These are phyloP conservation scores for Eragrostis tef DNA, from an alignment of 202 grass and related monocot genomes.

Conservation along the genomic window DNA sequence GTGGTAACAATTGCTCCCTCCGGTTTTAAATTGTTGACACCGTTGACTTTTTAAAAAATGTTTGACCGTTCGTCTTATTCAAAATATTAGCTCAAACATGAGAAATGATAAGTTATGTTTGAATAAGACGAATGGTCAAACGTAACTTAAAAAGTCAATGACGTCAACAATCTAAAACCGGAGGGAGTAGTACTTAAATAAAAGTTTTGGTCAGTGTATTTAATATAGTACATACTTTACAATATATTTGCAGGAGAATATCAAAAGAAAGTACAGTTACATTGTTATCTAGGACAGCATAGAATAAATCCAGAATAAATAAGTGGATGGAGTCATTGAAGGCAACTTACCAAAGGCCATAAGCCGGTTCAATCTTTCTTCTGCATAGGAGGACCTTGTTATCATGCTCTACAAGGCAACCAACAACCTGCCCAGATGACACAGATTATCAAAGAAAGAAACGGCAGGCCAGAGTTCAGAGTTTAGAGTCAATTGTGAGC, in stretches of 20 bases:
- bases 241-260: background rate
- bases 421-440: constrained; percentile 71
- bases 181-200: background rate
- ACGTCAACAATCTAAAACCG: no score
- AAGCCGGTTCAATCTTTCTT: constrained; percentile 96
- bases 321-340: background rate
- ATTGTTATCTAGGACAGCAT: background rate
- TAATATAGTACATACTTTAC: background rate
- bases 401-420: constrained; percentile 93
- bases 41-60: no score
- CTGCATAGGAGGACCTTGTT: constrained; percentile 91
- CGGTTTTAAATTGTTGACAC: no score
- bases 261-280: background rate
- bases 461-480: background rate
- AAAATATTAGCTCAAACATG: no score
- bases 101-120: no score
- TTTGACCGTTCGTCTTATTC: no score
- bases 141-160: no score
- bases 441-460: constrained; percentile 26
- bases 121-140: no score
- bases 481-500: background rate
- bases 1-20: no score
- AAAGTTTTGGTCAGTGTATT: background rate
- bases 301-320: background rate
- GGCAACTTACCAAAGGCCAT: constrained; percentile 81